Base-by-base conservation (phyloP, 1,139 yeast genomes). In the Yamadazyma oceani region DNA sequence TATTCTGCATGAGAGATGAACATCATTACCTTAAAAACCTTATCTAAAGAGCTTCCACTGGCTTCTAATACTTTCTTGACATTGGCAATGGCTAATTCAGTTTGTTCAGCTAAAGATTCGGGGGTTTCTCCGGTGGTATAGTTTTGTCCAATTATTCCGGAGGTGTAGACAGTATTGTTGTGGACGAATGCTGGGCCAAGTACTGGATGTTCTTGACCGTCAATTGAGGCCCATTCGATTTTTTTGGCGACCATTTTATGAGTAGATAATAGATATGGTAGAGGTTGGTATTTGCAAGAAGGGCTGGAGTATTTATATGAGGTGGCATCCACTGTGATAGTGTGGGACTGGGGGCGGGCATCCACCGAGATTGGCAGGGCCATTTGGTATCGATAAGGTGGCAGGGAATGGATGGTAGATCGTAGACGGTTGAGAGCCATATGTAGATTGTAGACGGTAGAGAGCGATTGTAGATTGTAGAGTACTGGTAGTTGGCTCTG, bases 121-220 rank as follows among this genome's bases (percentile, higher is more conserved):
- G 76, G 73, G 21, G 63, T 52, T 26, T 54, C 59, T 1, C 72
- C 73, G 23, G 75, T 60, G 9, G 48, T 37, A 38, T 53, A 58
- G 39, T 56, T 49, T 39, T 57, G 62, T 4, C 72, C 73, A 17
- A 65, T 60, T 24, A 59, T 53, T 2, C 72, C 72, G 4, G 70
- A 62, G 8, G 82, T 73, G 61, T 70, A 76, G 26, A 78, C 79
- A 37, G 70, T 64, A 4, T 76, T 78, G 42, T 73, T 72, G 50
- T 69, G 62, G 37, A 61, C 64, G 50, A 65, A 68, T 7, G 80
- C 80, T 41, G 81, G 82, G 65, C 54, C 60, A 28, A 74, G 38
- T 55, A 58, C 44, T 55, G 61, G 48, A 50, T 51, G 63, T 53
- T 61, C 68, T 43, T 53, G 54, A 12, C 69, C 69, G 15, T 60